Evolutionary conservation across 306 rosid genomes (phyloP), one percentile per base, ranked within the genome.

Genomic region (Begonia fuchsioides): DNA sequence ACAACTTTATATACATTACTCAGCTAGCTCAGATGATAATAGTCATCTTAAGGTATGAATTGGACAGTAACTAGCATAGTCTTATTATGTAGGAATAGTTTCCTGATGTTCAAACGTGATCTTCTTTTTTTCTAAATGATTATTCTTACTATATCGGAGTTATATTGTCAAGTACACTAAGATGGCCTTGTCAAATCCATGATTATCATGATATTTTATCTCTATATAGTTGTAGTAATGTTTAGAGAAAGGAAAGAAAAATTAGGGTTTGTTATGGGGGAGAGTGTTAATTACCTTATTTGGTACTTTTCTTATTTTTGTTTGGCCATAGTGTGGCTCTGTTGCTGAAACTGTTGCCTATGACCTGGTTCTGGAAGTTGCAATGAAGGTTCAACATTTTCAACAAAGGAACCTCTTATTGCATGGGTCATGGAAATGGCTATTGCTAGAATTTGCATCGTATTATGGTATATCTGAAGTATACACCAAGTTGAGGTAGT

Each of bases 341-440:
- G 98, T 92, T 19, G 96, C 94, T 39, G 98, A 92, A 71, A 92
- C 98, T 0, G 98, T 85, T 41, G 98, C 96, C 12, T 92, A 92
- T 64, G 98, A 92, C 72, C 40, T 92, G 6, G 87, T 77, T 51
- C 68, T 92, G 53, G 98, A 85, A 68, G 94, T 82, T 62, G 79
- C 96, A 50, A 92, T 92, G 98, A 92, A 92, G 74, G 70, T 71
- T 57, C 96, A 79, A 62, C 81, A 79, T 66, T 92, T 92, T 64
- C 94, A 79, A 59, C 93, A 82, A 55, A 77, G 98, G 65, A 92
- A 74, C 53, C 70, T 92, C 57, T 47, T 75, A 56, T 58, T 92
- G 65, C 75, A 71, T 59, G 98, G 96, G 39, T 80, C 93, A 12
- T 92, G 98, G 98, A 82, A 85, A 78, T 92, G 98, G 98, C 87